Percentiles rank a stretch among this genome's conserved stretches.
These are phyloP conservation scores for Plasmopara viticola DNA, from an alignment of 352 stramenopile species.

Conservation along the genomic window DNA sequence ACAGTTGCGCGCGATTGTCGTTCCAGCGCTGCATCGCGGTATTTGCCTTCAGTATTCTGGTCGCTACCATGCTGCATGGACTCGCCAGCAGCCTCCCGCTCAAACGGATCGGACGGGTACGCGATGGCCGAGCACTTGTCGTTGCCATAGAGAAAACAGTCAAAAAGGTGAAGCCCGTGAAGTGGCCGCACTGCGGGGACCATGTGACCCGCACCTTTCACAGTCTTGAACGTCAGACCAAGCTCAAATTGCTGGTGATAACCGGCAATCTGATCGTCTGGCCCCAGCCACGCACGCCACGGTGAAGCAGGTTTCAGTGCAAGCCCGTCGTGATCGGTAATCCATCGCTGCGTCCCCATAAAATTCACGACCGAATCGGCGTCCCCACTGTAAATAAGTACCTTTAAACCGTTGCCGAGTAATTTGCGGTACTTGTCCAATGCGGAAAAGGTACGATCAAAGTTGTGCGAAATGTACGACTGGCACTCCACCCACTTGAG, in stretches of 20 bases:
- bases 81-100: slow-evolving; percentile 37
- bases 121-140: slow-evolving; percentile 40
- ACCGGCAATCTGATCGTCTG: slow-evolving; percentile 71
- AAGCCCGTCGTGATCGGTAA: slow-evolving; percentile 39
- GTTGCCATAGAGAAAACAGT: slow-evolving; percentile 65
- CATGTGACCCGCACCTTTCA: slow-evolving; percentile 89
- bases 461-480: slow-evolving; percentile 38
- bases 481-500: slow-evolving; percentile 59
- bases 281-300: slow-evolving; percentile 52
- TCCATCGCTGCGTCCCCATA: slow-evolving; percentile 80
- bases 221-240: slow-evolving; percentile 83
- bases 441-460: slow-evolving; percentile 38
- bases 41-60: slow-evolving; percentile 12
- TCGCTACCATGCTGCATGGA: slow-evolving; percentile 1
- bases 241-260: slow-evolving; percentile 74
- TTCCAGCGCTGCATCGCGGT: slow-evolving; percentile 10
- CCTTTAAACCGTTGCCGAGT: slow-evolving; percentile 35
- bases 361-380: slow-evolving; percentile 73
- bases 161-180: slow-evolving; percentile 58
- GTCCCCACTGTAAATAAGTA: slow-evolving; percentile 65
- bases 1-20: slow-evolving; percentile 14
- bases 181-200: slow-evolving; percentile 59
- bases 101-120: slow-evolving; percentile 45
- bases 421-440: slow-evolving; percentile 60
- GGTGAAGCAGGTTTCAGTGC: slow-evolving; percentile 30